phyloP scores from a whole-genome alignment of 2,329 filamentous ascomycete species.

The Curvularia sp. region DNA sequence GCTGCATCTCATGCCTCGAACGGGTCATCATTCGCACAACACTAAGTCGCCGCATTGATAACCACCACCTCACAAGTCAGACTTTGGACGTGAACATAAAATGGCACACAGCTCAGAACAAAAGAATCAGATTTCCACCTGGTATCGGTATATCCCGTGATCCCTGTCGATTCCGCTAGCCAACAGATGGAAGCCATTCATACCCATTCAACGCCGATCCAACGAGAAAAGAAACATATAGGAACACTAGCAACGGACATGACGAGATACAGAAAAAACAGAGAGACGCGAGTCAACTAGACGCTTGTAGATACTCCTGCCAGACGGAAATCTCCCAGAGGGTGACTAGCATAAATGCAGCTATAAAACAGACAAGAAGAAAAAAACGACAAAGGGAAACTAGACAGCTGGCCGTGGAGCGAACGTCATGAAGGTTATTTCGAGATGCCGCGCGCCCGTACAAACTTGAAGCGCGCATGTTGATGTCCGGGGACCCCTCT shows the following conservation, averaged over 20 bases:
- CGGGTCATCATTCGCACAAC: constrained; percentile 17
- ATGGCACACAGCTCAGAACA: not conserved
- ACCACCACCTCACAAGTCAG: not conserved
- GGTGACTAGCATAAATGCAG: not conserved
- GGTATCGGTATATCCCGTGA: constrained; percentile 13
- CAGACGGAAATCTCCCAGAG: not conserved
- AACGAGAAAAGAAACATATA: not conserved
- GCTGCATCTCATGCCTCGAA: constrained; percentile 25
- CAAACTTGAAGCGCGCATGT: not conserved
- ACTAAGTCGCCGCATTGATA: not conserved
- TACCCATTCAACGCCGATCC: constrained; percentile 5
- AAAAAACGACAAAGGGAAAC: not conserved
- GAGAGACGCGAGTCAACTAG: not conserved
- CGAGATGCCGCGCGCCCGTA: not conserved
- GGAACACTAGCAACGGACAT: not conserved
- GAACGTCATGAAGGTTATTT: not conserved
- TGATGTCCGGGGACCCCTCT: not conserved
- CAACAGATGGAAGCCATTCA: constrained; percentile 7
- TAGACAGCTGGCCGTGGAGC: not conserved
- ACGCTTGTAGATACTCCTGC: not conserved
- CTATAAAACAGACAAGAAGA: not conserved
- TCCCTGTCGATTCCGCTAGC: constrained; percentile 1
- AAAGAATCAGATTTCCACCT: constrained; percentile 11
- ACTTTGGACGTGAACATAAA: not conserved
- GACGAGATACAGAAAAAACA: not conserved